Base-by-base conservation (phyloP, 1,284 basidiomycete genomes). In the Phylloboletellus chloephorus region DNA sequence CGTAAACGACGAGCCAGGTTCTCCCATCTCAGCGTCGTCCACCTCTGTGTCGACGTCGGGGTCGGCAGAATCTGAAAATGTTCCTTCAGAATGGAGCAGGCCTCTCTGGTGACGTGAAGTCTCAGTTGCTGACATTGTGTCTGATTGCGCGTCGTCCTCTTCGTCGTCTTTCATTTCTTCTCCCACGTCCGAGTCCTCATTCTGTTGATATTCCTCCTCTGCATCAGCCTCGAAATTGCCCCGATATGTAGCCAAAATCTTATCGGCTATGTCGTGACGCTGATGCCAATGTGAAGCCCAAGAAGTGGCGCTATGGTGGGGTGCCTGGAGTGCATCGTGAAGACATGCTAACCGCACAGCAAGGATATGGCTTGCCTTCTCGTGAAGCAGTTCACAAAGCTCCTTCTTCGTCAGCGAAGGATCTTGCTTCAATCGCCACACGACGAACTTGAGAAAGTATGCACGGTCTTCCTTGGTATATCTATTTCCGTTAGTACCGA, bases 401-500 rank as follows among this genome's bases (percentile, higher is more conserved):
- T 77, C 69, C 34, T 60, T 59, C 50, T 78, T 71, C 16, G 66
- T 70, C 40, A 80, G 54, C 7, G 55, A 64, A 13, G 79, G 67
- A 52, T 83, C 66, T 29, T 67, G 53, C 48, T 73, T 70, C 26
- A 82, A 58, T 37, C 72, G 67, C 75, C 79, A 83, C 30, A 69
- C 63, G 23, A 82, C 68, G 48, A 79, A 82, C 31, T 76, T 73
- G 51, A 79, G 64, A 53, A 86, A 80, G 49, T 72, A 86, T 3
- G 71, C 67, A 28, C 71, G 69, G 52, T 86, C 82, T 50, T 78
- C 74, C 15, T 69, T 64, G 1, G 82, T 85, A 52, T 79, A 86
- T 54, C 64, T 75, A 46, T 78, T 72, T 36, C 78, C 66, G 10
- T 69, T 66, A 25, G 55, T 52, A 19, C 61, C 65, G 8, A 63